These are phyloP conservation scores for Chrysanthemum lavandulifolium DNA, from an alignment of 129 eudicot species.

Conservation along the genomic window DNA sequence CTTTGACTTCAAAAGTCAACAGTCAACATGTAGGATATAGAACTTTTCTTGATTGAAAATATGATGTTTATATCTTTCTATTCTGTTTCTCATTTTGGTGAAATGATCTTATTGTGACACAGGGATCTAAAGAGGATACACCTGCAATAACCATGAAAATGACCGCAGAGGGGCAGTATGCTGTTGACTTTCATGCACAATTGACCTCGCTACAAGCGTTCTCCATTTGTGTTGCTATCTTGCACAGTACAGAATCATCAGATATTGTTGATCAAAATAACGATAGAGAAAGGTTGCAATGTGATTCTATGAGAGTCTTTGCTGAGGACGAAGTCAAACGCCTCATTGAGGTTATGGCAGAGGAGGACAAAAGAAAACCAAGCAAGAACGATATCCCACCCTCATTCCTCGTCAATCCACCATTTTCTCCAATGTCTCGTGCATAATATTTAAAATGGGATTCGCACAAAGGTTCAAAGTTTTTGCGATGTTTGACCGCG, in stretches of 20 bases:
- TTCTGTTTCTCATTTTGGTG: slow-evolving; percentile 4
- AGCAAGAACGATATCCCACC: slow-evolving; percentile 44
- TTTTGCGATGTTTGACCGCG: slow-evolving; percentile 5
- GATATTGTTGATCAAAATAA: slow-evolving; percentile 38
- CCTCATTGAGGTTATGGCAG: slow-evolving; percentile 52
- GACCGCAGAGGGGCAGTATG: slow-evolving; percentile 56
- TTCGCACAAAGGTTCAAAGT: slow-evolving; percentile 7
- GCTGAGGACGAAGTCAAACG: slow-evolving; percentile 70
- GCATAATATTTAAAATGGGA: slow-evolving; percentile 31
- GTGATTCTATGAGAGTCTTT: slow-evolving; percentile 63
- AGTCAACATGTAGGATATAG: slow-evolving; percentile 6
- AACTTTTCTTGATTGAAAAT: slow-evolving; percentile 8
- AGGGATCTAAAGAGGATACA: slow-evolving; percentile 64
- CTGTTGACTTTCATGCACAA: slow-evolving; percentile 76
- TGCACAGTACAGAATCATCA: slow-evolving; percentile 69
- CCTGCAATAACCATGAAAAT: slow-evolving; percentile 59
- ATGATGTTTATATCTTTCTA: not conserved
- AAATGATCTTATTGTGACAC: slow-evolving; percentile 14
- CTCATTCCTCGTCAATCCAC: slow-evolving; percentile 79
- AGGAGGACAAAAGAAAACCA: slow-evolving; percentile 53
- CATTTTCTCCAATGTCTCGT: slow-evolving; percentile 89
- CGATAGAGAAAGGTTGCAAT: slow-evolving; percentile 47
- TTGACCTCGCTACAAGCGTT: slow-evolving; percentile 77
- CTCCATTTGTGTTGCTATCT: slow-evolving; percentile 72
- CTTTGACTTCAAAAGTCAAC: slow-evolving; percentile 17